Evolutionary conservation across 2,329 filamentous ascomycete genomes (phyloP), one percentile per base, ranked within the genome.

Genomic region (Metarhizium album): DNA sequence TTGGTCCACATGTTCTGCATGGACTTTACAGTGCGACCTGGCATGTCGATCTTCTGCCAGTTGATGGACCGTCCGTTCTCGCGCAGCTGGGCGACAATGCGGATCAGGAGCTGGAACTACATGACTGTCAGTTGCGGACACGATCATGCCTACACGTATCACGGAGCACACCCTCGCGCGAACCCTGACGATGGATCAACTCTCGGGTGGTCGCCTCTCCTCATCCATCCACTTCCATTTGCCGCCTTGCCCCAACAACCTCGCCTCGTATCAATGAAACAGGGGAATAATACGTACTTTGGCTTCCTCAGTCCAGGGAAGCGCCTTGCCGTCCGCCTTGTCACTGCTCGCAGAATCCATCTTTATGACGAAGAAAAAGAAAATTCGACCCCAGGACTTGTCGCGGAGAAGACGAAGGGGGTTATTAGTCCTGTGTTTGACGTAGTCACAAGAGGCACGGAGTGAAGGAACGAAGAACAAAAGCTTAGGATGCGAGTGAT

Each of bases 21-120:
- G 2, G 66, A 67, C 53, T 71, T 72, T 22, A 57, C 52, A 2
- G 67, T 70, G 7, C 69, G 66, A 0, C 64, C 66, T 0, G 65
- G 63, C 60, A 72, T 68, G 23, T 58, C 55, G 24, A 71, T 57
- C 3, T 54, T 54, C 2, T 53, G 51, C 68, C 68, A 71, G 45
- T 67, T 65, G 54, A 70, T 67, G 4, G 56, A 18, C 13, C 59
- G 63, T 2, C 64, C 64, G 2, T 65, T 62, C 0, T 62, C 58
- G 42, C 62, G 64, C 23, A 66, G 48, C 46, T 67, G 65, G 3
- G 59, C 57, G 16, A 71, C 58, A 49, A 71, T 60, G 6, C 66
- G 65, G 2, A 70, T 54, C 3, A 70, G 57, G 6, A 71, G 60
- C 31, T 70, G 62, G 8, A 58, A 59, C 69, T 70, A 43, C 29